These are phyloP conservation scores for Tolypocladium cylindrosporum DNA, from an alignment of 2,329 filamentous ascomycete species.

Conservation along the genomic window DNA sequence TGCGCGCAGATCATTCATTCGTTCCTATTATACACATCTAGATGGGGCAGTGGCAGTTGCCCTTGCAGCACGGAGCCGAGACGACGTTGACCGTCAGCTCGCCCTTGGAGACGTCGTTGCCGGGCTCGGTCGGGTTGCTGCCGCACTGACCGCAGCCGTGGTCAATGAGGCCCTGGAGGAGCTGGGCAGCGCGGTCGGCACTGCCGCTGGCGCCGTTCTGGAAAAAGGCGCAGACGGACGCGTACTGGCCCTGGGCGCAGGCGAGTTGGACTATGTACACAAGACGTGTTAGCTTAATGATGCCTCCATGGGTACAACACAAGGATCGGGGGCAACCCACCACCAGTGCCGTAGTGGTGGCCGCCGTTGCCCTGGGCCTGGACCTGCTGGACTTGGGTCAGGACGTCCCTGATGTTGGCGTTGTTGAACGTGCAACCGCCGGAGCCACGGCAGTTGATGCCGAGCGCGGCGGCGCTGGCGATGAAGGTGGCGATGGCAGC, in stretches of 20 bases:
- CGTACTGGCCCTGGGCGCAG: constrained; percentile 7
- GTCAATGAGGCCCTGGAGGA: constrained; percentile 6
- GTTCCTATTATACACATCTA: neutral
- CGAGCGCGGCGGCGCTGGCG: constrained; percentile 3
- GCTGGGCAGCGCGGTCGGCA: neutral
- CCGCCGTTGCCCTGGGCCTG: neutral
- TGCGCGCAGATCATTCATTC: too few species aligned
- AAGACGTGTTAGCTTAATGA: neutral
- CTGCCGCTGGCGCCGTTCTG: constrained; percentile 7
- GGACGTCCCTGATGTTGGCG: constrained; percentile 5
- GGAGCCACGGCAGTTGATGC: constrained; percentile 10
- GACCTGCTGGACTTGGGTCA: constrained; percentile 6
- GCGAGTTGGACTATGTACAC: constrained; percentile 6
- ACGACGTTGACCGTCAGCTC: constrained; percentile 10
- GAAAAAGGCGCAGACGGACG: constrained; percentile 9
- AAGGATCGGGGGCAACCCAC: neutral
- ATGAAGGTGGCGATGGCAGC: too few species aligned
- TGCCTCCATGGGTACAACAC: too few species aligned
- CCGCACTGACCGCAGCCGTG: constrained; percentile 9
- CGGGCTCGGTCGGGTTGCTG: constrained; percentile 8
- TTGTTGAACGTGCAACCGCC: constrained; percentile 6
- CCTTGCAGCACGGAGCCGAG: constrained; percentile 7
- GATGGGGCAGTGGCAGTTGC: constrained; percentile 10
- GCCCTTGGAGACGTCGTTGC: constrained; percentile 9
- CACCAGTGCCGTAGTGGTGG: constrained; percentile 2